Percentiles rank a stretch among this genome's conserved stretches.
Evolutionary conservation across 495 filamentous ascomycete genomes (phyloP).

Genomic region (Aspergillus incahuasiensis): DNA sequence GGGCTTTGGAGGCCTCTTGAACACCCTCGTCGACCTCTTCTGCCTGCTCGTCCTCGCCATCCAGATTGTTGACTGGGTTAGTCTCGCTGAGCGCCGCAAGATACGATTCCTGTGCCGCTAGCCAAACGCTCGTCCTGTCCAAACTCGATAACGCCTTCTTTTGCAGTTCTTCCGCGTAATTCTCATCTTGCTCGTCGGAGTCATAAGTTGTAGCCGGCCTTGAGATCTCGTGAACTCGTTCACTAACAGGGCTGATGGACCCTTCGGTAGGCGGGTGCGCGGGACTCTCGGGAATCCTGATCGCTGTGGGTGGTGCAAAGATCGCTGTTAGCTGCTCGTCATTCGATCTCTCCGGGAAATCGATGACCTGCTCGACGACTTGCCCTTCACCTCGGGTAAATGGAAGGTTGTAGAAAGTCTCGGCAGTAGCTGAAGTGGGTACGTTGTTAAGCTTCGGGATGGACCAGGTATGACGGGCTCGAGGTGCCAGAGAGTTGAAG

Average conservation of each 20-base stretch:
- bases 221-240: slow-evolving; percentile 33
- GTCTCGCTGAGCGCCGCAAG: slow-evolving; percentile 65
- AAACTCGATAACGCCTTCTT: slow-evolving; percentile 60
- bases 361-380: slow-evolving; percentile 64
- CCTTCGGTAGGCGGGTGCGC: slow-evolving; percentile 17
- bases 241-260: slow-evolving; percentile 31
- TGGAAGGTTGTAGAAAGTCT: slow-evolving; percentile 78
- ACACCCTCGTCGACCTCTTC: slow-evolving; percentile 32
- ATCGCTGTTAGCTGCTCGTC: slow-evolving; percentile 42
- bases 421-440: slow-evolving; percentile 73
- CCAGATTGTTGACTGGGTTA: slow-evolving; percentile 43
- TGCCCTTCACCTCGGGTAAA: slow-evolving; percentile 53
- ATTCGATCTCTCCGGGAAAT: slow-evolving; percentile 49
- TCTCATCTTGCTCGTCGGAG: slow-evolving; percentile 60
- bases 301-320: slow-evolving; percentile 59
- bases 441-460: slow-evolving; percentile 43
- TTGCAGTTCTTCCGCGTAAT: slow-evolving; percentile 63
- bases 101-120: slow-evolving; percentile 72
- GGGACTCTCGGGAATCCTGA: slow-evolving; percentile 30
- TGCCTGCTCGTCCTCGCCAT: not conserved
- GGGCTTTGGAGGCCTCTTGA: slow-evolving; percentile 22
- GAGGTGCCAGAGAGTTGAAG: slow-evolving; percentile 73
- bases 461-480: slow-evolving; percentile 74
- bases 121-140: slow-evolving; percentile 78
- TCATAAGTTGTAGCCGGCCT: slow-evolving; percentile 35